These are phyloP conservation scores for Falciphora oryzae DNA, from an alignment of 2,329 filamentous ascomycete genomes.

Conservation along the genomic window DNA sequence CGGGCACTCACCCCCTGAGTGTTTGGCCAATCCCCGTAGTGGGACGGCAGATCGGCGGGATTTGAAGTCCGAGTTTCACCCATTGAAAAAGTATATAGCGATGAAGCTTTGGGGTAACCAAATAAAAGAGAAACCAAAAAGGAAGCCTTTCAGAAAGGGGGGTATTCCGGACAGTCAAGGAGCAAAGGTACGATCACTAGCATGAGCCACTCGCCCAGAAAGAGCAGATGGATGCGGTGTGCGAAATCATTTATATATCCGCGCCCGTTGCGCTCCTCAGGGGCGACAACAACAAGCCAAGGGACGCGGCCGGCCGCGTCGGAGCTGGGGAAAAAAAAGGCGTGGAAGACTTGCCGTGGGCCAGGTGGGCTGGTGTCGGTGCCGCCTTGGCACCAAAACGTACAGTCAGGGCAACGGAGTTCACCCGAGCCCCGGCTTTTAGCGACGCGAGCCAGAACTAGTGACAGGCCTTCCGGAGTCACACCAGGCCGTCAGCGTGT, in stretches of 20 bases:
- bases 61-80: neutral
- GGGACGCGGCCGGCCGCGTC: too few relatives aligned
- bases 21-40: constrained; percentile 13
- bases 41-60: neutral
- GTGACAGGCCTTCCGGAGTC: neutral
- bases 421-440: neutral
- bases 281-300: neutral
- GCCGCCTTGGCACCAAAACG: neutral
- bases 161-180: neutral
- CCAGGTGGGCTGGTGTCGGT: neutral
- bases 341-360: neutral
- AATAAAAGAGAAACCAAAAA: too few relatives aligned
- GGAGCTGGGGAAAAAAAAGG: neutral
- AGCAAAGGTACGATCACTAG: neutral
- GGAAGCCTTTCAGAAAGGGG: too few relatives aligned
- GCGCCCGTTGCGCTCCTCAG: neutral
- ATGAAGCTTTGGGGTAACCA: neutral
- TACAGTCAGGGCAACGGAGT: neutral
- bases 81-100: neutral
- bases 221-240: neutral
- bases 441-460: neutral
- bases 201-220: neutral
- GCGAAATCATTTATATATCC: neutral
- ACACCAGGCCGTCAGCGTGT: neutral
- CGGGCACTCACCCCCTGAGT: constrained; percentile 10